Evolutionary conservation across 2,329 filamentous ascomycete genomes (phyloP).

Genomic region (Talaromyces sp.): DNA sequence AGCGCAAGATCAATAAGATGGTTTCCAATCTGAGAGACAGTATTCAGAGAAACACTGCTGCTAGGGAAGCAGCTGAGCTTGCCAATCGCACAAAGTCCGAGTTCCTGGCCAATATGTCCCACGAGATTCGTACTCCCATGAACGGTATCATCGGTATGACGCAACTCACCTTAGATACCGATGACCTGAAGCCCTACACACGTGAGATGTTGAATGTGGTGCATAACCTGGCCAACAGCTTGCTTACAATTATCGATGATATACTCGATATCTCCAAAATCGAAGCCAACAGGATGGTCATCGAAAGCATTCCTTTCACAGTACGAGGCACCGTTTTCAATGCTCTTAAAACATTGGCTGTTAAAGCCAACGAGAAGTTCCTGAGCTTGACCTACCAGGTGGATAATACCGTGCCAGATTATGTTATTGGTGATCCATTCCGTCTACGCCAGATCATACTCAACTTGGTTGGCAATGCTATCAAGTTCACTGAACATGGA

Average conservation of each 20-base stretch:
- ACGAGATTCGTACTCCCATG: constrained; percentile 97
- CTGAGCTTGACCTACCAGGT: constrained; percentile 91
- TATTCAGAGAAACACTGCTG: constrained; percentile 94
- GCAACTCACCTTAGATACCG: constrained; percentile 90
- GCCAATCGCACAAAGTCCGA: constrained; percentile 98
- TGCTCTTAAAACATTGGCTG: constrained; percentile 92
- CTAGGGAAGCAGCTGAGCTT: constrained; percentile 91
- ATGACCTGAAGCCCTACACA: constrained; percentile 91
- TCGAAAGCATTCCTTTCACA: constrained; percentile 97
- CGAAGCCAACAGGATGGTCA: constrained; percentile 95
- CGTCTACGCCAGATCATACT: constrained; percentile 93
- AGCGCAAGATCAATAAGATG: constrained; percentile 99
- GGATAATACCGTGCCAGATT: constrained; percentile 89
- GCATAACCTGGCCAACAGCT: constrained; percentile 91
- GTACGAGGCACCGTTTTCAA: constrained; percentile 95
- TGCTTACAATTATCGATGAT: constrained; percentile 93
- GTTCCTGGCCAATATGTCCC: constrained; percentile 98
- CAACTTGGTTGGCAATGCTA: constrained; percentile 95
- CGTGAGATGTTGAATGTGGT: constrained; percentile 99
- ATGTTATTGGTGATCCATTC: constrained; percentile 95
- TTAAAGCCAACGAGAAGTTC: constrained; percentile 95
- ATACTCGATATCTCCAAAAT: constrained; percentile 73
- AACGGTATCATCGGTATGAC: constrained; percentile 99
- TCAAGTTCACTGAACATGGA: constrained; percentile 97
- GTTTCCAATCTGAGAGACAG: constrained; percentile 92